Base-by-base conservation (phyloP, 192 early-diverging fungal genomes). In the Coemansia sp. region DNA sequence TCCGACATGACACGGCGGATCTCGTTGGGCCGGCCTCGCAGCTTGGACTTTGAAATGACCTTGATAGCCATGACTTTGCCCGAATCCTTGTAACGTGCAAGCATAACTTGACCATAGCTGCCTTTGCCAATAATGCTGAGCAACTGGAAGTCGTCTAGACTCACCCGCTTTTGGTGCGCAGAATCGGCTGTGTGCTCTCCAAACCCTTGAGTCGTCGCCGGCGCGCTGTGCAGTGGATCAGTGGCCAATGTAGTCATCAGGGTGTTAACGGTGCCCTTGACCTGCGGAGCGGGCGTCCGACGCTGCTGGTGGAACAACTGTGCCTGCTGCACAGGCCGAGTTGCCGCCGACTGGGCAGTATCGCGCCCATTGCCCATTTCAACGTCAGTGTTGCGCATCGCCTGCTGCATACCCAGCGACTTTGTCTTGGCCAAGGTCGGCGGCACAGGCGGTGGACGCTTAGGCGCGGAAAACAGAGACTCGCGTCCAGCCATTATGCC, bases 71-170 rank as follows among this genome's bases (percentile, higher is more conserved):
- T 83, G 46, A 82, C 75, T 51, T 75, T 81, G 58, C 78, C 82
- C 10, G 89, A 88, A 68, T 90, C 85, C 75, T 88, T 91, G 66
- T 91, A 88, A 12, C 85, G 76, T 21, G 89, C 90, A 26, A 90
- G 83, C 73, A 90, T 71, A 12, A 91, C 90, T 62, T 89, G 88
- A 25, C 90, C 90, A 66, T 90, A 91, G 57, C 83, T 85, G 51
- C 90, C 90, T 69, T 89, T 89, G 20, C 90, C 90, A 42, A 91
- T 86, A 17, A 91, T 82, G 59, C 88, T 91, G 23, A 91, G 74
- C 21, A 90, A 78, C 37, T 85, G 83, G 60, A 91, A 91, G 60
- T 90, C 88, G 34, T 85, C 81, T 7, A 84, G 65, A 7, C 61
- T 62, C 14, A 78, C 75, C 15, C 58, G 62, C 10, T 58, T 57